A percentile compares a stretch with the other conserved stretches of the same genome.
phyloP scores from a whole-genome alignment of 108 stramenopile species.

The Pinguiococcus pyrenoidosus region DNA sequence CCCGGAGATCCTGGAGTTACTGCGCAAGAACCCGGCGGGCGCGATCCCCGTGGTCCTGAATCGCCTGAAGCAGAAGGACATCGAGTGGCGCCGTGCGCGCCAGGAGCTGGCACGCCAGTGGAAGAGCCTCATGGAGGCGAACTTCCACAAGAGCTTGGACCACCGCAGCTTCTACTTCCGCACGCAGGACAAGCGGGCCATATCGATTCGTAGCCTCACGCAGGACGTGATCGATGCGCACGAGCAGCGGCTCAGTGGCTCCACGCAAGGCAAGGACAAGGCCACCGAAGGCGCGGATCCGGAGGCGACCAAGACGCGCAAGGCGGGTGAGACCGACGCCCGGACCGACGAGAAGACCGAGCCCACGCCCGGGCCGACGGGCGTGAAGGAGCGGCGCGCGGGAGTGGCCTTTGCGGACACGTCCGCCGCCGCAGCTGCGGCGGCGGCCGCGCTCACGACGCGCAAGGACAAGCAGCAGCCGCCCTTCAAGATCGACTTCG shows the following conservation, averaged over 20 bases:
- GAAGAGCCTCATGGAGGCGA: conserved; percentile 22
- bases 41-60: conserved; percentile 84
- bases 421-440: too few species aligned
- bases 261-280: not conserved
- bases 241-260: not conserved
- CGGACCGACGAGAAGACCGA: not conserved
- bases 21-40: conserved; percentile 70
- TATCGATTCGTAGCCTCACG: conserved; percentile 5
- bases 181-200: conserved; percentile 30
- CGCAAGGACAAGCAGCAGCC: too few species aligned
- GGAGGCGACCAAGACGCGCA: conserved; percentile 5
- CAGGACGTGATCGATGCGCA: conserved; percentile 10
- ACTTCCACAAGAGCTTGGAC: conserved; percentile 38
- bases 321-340: not conserved
- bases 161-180: conserved; percentile 37
- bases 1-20: conserved; percentile 65
- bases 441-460: too few species aligned
- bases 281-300: conserved; percentile 3
- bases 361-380: not conserved
- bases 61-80: conserved; percentile 85
- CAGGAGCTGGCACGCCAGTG: conserved; percentile 58
- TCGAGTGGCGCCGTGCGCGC: conserved; percentile 72
- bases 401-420: too few species aligned
- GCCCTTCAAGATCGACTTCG: too few species aligned
- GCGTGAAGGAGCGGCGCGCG: not conserved